Evolutionary conservation across 768 basidiomycete genomes (phyloP).

Genomic region (Kwoniella pini): DNA sequence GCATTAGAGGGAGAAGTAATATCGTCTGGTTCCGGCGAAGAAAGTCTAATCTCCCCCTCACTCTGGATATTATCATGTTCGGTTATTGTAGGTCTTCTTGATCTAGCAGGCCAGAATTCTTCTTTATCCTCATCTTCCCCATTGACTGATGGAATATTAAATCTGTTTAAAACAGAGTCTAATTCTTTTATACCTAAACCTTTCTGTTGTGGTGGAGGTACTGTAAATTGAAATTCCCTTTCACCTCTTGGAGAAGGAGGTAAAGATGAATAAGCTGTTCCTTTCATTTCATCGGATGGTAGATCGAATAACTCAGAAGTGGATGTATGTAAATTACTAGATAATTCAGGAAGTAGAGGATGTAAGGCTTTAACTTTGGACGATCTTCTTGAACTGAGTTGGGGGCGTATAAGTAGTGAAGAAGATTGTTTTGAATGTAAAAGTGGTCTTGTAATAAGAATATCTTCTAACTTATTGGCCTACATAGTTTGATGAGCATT

Average conservation of each 20-base stretch:
- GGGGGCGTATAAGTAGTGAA: slow-evolving; percentile 7
- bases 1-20: not conserved
- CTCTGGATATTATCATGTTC: slow-evolving; percentile 2
- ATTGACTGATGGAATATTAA: not conserved
- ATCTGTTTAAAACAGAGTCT: slow-evolving; percentile 19
- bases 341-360: not conserved
- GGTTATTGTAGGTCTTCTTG: slow-evolving; percentile 25
- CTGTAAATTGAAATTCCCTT: slow-evolving; percentile 5
- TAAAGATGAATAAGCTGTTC: slow-evolving; percentile 43
- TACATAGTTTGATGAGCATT: not conserved
- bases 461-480: slow-evolving; percentile 26
- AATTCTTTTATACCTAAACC: slow-evolving; percentile 26
- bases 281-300: slow-evolving; percentile 3
- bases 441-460: slow-evolving; percentile 4
- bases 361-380: not conserved
- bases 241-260: slow-evolving; percentile 43
- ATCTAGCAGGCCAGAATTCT: slow-evolving; percentile 34
- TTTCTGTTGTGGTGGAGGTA: slow-evolving; percentile 1
- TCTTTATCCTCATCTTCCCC: slow-evolving; percentile 4
- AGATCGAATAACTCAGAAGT: slow-evolving; percentile 35
- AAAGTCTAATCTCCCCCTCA: slow-evolving; percentile 2
- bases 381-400: not conserved
- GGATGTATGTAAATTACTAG: slow-evolving; percentile 17
- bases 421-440: slow-evolving; percentile 8
- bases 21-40: slow-evolving; percentile 11